Evolutionary conservation across 2,329 filamentous ascomycete species (phyloP), one percentile per base, ranked within the genome.

Genomic region (Colletotrichum liaoningense): DNA sequence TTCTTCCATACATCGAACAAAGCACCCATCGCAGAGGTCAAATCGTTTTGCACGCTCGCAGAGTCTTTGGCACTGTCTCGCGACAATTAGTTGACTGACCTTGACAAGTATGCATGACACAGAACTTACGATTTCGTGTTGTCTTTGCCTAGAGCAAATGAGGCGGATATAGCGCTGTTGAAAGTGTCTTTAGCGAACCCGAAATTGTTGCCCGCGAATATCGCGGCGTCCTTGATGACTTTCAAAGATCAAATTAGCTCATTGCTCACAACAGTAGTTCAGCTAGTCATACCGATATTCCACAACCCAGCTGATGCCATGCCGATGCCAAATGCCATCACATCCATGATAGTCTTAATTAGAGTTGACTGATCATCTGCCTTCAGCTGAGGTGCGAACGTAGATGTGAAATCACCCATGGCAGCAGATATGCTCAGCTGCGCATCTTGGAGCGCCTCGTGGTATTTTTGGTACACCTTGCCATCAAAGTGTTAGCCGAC

Each of bases 1-100:
- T 71, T 71, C 16, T 68, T 71, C 69, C 69, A 62, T 5, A 62
- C 35, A 35, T 71, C 63, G 46, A 71, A 67, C 2, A 68, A n/a
- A 3, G 42, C 30, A 3, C 63, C 63, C 63, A 71, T 49, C 0
- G 63, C 35, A 2, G 69, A 22, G 0, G 63, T n/a, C 16, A 71
- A 1, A 3, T 71, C 63, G 11, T 71, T 71, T 12, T 71, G 63
- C 9, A 62, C 33, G 22, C 55, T 62, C 0, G 0, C 26, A 0
- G 63, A 46, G n/a, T 71, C 69, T 12, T 71, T 71, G 26, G 63
- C 63, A 60, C 63, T 71, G 11, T 58, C 3, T 3, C 42, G 42
- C 16, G 30, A 24, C 11, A 2, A 12, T 68, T 7, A 68, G 30
- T 9, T 1, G 28, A n/a, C 4, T 42, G 11, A 4, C 11, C 16